Evolutionary conservation across 2,329 filamentous ascomycete genomes (phyloP), one percentile per base, ranked within the genome.

Genomic region (Fusarium longipes): DNA sequence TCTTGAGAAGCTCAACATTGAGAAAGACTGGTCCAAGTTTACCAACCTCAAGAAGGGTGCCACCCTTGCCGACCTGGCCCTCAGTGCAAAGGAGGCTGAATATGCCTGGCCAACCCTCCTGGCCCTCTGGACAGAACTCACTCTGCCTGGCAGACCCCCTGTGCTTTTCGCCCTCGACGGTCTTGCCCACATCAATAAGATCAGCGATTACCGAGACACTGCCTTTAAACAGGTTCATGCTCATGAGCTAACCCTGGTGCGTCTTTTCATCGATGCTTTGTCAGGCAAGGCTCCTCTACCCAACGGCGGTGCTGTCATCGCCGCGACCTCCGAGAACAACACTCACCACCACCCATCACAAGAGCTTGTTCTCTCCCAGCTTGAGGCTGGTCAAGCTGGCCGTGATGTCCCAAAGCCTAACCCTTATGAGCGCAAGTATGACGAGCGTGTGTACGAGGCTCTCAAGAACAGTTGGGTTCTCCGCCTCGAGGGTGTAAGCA

Each of bases 281-380:
- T 86, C 86, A 27, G 90, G 91, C 58, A 80, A 78, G 75, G 80
- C 78, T 30, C 69, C 72, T 20, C 82, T 90, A 44, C 80, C 83
- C 50, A 95, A 95, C 76, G 95, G 95, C 65, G 94, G 93, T 59
- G 87, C 91, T 61, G 79, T 97, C 56, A 80, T 97, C 35, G 94
- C 88, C 60, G 87, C 92, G 63, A 93, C 89, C 24, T 91, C 89
- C 17, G 85, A 85, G 65, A 92, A 88, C 75, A 96, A 96, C 80
- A 83, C 82, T 35, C 89, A 89, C 20, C 79, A 81, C 39, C 83
- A 87, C 50, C 84, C 87, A 15, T 89, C 89, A 8, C 83, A 97
- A 73, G 87, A 93, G 24, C 84, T 93, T 67, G 87, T 87, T 29
- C 82, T 96, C 53, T 81, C 79, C 14, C 86, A 87, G 76, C 80